Conservation (phyloP, 306 rosid genomes). For the Calophaca sinica region DNA sequence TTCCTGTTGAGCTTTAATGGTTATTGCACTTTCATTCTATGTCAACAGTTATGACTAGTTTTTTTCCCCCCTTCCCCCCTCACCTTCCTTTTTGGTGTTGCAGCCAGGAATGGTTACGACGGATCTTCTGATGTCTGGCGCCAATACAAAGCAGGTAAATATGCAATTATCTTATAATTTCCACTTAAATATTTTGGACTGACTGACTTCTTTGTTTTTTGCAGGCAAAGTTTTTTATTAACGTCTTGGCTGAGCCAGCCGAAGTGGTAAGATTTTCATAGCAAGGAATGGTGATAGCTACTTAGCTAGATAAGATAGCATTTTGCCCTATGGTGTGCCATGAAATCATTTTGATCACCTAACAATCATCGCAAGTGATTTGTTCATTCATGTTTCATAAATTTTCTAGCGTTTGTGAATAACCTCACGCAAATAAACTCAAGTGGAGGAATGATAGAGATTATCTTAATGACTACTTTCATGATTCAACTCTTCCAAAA, state of each 20-base stretch:
- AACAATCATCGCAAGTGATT: slow-evolving; percentile 8
- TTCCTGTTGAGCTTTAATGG: slow-evolving; percentile 4
- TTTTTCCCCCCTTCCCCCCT: slow-evolving; percentile 4
- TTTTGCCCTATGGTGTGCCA: neutral
- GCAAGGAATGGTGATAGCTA: slow-evolving; percentile 6
- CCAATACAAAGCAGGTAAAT: slow-evolving; percentile 84
- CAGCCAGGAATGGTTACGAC: slow-evolving; percentile 99
- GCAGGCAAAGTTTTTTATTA: slow-evolving; percentile 97
- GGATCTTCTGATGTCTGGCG: slow-evolving; percentile 99
- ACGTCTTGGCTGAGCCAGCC: slow-evolving; percentile 95
- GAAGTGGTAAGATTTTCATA: slow-evolving; percentile 78
- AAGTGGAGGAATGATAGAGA: neutral
- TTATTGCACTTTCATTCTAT: slow-evolving; percentile 1
- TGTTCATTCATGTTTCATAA: slow-evolving; percentile 25
- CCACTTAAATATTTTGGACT: slow-evolving; percentile 16
- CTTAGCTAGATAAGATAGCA: slow-evolving; percentile 34
- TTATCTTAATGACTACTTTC: too few relatives aligned
- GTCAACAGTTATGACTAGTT: slow-evolving; percentile 9
- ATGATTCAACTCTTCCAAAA: too few relatives aligned
- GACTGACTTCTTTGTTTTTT: slow-evolving; percentile 35
- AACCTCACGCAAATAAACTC: slow-evolving; percentile 22
- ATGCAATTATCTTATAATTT: slow-evolving; percentile 29
- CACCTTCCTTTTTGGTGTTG: slow-evolving; percentile 47
- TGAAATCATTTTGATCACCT: neutral
- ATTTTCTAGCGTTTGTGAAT: slow-evolving; percentile 20